These are phyloP conservation scores for Earliella scabrosa DNA, from an alignment of 1,284 basidiomycete genomes.

Conservation along the genomic window DNA sequence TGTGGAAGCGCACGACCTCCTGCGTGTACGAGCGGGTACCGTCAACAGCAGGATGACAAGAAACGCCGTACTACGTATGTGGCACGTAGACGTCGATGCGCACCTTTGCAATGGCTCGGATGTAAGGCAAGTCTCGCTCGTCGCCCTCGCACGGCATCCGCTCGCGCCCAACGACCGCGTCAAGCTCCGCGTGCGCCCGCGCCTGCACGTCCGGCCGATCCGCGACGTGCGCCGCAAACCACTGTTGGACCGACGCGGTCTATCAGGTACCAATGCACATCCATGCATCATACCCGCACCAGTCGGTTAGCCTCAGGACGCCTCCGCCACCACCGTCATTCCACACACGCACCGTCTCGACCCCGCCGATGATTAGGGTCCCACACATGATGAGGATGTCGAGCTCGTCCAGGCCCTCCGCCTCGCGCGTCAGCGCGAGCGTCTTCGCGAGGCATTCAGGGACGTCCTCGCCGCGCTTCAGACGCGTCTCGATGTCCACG, in stretches of 20 bases:
- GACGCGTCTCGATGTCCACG: slow-evolving; percentile 22
- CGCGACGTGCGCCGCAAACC: slow-evolving; percentile 27
- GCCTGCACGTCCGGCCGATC: slow-evolving; percentile 22
- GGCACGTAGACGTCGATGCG: not conserved
- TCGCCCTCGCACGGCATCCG: slow-evolving; percentile 18
- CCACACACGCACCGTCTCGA: slow-evolving; percentile 40
- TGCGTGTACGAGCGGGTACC: not conserved
- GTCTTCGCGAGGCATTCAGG: slow-evolving; percentile 42
- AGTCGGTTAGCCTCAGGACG: too few relatives aligned
- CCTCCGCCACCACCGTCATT: too few relatives aligned
- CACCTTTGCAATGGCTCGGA: slow-evolving; percentile 23
- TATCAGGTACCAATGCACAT: not conserved
- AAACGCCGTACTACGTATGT: too few relatives aligned
- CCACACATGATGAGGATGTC: slow-evolving; percentile 4
- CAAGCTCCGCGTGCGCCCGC: slow-evolving; percentile 15
- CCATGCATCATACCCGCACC: not conserved
- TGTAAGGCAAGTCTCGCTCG: slow-evolving; percentile 1
- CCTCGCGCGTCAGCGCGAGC: slow-evolving; percentile 37
- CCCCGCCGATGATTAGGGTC: slow-evolving; percentile 45
- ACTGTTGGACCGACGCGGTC: slow-evolving; percentile 27
- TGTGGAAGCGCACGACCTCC: slow-evolving; percentile 35
- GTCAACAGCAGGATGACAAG: not conserved
- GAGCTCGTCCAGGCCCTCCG: slow-evolving; percentile 30
- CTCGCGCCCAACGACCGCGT: slow-evolving; percentile 20
- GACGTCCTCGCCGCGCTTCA: slow-evolving; percentile 30